Percentiles rank a stretch among this genome's conserved stretches.
Evolutionary conservation across 2,329 filamentous ascomycete species (phyloP).

Genomic region (Knufia petricola): DNA sequence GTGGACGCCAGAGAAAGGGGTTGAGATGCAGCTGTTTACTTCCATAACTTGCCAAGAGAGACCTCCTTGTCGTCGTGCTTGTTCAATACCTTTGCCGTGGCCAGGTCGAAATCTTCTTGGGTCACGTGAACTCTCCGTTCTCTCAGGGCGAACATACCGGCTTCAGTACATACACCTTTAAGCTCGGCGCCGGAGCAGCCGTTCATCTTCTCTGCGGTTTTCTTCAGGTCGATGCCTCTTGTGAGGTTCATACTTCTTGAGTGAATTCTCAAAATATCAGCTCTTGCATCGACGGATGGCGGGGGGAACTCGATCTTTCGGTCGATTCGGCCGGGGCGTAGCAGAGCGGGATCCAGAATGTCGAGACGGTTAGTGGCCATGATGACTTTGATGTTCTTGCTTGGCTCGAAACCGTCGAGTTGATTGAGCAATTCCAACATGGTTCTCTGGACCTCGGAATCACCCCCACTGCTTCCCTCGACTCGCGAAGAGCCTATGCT

Average conservation of each 20-base stretch:
- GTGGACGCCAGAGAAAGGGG: neutral
- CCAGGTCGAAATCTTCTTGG: conserved; percentile 96
- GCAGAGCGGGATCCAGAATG: conserved; percentile 86
- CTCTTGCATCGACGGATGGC: conserved; percentile 88
- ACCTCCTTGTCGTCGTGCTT: conserved; percentile 99
- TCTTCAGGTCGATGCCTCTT: conserved; percentile 90
- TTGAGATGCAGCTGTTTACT: conserved; percentile 37
- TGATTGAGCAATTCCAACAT: conserved; percentile 98
- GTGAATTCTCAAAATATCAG: conserved; percentile 96
- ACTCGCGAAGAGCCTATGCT: conserved; percentile 96
- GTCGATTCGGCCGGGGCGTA: conserved; percentile 95
- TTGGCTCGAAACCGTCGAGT: conserved; percentile 95
- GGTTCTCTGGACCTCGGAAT: conserved; percentile 95
- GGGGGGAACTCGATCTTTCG: conserved; percentile 98
- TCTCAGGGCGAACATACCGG: conserved; percentile 93
- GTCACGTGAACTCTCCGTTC: conserved; percentile 96
- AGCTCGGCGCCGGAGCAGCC: conserved; percentile 94
- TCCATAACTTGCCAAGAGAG: conserved; percentile 78
- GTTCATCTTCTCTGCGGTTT: conserved; percentile 99
- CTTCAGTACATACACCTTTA: conserved; percentile 97
- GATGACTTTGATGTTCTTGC: conserved; percentile 99
- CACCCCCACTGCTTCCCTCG: conserved; percentile 86
- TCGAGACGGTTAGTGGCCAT: conserved; percentile 99
- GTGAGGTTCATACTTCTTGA: conserved; percentile 98
- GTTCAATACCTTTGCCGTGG: conserved; percentile 98